phyloP scores from a whole-genome alignment of 1,284 basidiomycete species.

The Agaricales sp. region DNA sequence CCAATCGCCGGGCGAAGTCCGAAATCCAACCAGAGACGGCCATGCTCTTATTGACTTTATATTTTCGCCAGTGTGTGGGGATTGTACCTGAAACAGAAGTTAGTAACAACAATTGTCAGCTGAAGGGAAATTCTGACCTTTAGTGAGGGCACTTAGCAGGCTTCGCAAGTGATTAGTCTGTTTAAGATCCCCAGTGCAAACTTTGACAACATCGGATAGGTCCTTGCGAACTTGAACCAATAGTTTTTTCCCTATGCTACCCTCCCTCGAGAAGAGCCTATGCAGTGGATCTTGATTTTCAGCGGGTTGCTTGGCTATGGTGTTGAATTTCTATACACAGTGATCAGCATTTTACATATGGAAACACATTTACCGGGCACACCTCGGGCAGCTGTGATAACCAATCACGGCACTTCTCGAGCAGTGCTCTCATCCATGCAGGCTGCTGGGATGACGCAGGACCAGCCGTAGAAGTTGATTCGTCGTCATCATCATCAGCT shows the following conservation, averaged over 20 bases:
- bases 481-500: constrained; percentile 75
- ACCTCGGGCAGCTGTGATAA: constrained; percentile 67
- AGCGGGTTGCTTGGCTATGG: constrained; percentile 47
- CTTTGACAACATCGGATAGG: constrained; percentile 70
- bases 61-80: constrained; percentile 79
- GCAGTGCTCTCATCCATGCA: constrained; percentile 84
- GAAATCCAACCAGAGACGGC: constrained; percentile 78
- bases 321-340: constrained; percentile 45
- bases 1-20: constrained; percentile 71
- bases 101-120: constrained; percentile 9
- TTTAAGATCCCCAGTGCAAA: constrained; percentile 81
- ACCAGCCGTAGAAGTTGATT: constrained; percentile 36
- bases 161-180: constrained; percentile 90
- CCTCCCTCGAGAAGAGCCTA: constrained; percentile 84
- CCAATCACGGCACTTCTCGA: constrained; percentile 79
- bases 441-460: constrained; percentile 67
- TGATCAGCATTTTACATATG: constrained; percentile 8
- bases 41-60: constrained; percentile 78
- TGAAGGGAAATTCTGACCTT: constrained; percentile 51
- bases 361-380: constrained; percentile 16
- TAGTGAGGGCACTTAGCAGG: constrained; percentile 80
- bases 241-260: constrained; percentile 68
- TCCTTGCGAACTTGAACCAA: constrained; percentile 73
- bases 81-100: constrained; percentile 54
- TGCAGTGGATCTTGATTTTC: constrained; percentile 79